Conservation (phyloP, 148 eudicot genomes). For the Salicornia ramosissima region DNA sequence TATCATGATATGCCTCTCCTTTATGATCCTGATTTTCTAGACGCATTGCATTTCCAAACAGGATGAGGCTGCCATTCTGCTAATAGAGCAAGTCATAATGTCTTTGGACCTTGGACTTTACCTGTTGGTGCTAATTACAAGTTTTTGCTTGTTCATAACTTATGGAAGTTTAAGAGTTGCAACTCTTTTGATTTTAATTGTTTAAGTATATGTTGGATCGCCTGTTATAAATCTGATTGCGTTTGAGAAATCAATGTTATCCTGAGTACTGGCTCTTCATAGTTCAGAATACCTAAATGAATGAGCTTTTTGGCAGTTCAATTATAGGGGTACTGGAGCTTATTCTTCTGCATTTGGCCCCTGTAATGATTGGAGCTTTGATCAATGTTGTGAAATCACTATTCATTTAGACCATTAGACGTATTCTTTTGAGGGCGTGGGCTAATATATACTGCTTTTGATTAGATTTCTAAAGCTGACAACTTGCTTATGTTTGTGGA, state of each 20-base stretch:
- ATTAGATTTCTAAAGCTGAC: conserved; percentile 1
- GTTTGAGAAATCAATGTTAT: not conserved
- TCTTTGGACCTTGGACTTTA: too few species aligned
- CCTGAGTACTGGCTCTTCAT: not conserved
- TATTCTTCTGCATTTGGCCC: not conserved
- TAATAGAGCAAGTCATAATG: too few species aligned
- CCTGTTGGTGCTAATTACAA: not conserved
- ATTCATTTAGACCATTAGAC: not conserved
- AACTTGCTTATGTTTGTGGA: conserved; percentile 14
- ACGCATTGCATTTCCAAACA: too few species aligned
- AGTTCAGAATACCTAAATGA: not conserved
- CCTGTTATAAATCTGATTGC: not conserved
- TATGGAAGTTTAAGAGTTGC: not conserved
- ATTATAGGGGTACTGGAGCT: not conserved
- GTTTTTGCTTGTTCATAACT: not conserved
- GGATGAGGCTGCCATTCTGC: too few species aligned
- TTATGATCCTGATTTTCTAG: too few species aligned
- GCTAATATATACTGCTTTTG: not conserved
- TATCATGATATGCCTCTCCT: not conserved
- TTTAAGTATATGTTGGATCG: not conserved
- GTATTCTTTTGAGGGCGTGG: not conserved
- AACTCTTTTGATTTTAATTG: not conserved
- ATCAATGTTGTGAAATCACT: not conserved
- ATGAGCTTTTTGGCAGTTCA: not conserved
- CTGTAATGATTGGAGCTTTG: conserved; percentile 1